A percentile compares a stretch with the other conserved stretches of the same genome.
These are phyloP conservation scores for Geranium incanum DNA, from an alignment of 441 rosid genomes.

Conservation along the genomic window DNA sequence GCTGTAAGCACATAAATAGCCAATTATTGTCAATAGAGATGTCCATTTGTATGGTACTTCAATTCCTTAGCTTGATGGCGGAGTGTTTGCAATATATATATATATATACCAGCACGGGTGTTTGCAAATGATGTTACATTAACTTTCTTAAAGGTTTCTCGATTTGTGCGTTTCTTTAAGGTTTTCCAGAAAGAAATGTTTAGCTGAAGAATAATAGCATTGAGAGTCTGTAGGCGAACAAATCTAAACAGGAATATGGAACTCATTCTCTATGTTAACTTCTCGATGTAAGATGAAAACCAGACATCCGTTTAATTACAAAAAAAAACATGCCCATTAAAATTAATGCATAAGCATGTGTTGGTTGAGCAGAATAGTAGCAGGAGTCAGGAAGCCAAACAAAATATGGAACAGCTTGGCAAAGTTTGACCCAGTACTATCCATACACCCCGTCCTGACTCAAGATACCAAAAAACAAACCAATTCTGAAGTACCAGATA, in stretches of 20 bases:
- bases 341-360: not conserved
- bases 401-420: conserved; percentile 5
- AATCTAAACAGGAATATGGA: conserved; percentile 6
- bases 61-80: not conserved
- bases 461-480: conserved; percentile 6
- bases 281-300: conserved; percentile 3
- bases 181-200: not conserved
- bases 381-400: not conserved
- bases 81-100: too few relatives aligned
- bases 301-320: not conserved
- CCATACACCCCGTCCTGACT: conserved; percentile 5
- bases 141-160: not conserved
- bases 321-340: not conserved
- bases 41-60: not conserved
- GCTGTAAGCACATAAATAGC: not conserved
- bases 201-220: not conserved
- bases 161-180: too few relatives aligned
- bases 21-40: not conserved
- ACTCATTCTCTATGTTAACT: not conserved
- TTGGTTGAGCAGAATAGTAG: not conserved
- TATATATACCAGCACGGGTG: not conserved
- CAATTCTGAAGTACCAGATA: conserved; percentile 2
- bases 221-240: not conserved
- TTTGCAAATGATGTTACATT: not conserved
- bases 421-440: conserved; percentile 2